These are phyloP conservation scores for Coelastrella sp. DNA, from an alignment of 139 green algal species.

Conservation along the genomic window DNA sequence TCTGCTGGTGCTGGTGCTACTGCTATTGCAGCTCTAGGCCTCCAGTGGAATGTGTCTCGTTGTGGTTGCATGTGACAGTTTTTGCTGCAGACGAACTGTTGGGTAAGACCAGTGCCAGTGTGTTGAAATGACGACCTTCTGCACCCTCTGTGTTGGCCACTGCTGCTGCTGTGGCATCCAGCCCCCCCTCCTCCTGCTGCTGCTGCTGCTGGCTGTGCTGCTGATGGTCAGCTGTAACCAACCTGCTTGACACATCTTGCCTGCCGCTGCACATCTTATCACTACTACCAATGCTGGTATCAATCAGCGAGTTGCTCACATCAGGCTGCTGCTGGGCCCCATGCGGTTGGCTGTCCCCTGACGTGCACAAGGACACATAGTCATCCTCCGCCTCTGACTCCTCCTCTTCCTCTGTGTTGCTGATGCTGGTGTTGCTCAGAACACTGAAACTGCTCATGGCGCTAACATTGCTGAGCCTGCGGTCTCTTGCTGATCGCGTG, in stretches of 20 bases:
- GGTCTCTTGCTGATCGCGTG: neutral
- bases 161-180: too few species aligned
- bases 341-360: neutral
- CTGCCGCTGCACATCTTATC: neutral
- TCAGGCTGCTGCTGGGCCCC: neutral
- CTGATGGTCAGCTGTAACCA: too few species aligned
- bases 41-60: too few species aligned
- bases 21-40: neutral
- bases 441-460: constrained; percentile 14
- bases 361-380: neutral
- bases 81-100: too few species aligned
- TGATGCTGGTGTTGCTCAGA: constrained; percentile 23
- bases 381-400: neutral
- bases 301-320: neutral
- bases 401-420: constrained; percentile 1
- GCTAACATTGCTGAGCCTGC: constrained; percentile 25
- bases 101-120: too few species aligned
- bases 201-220: too few species aligned
- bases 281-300: neutral
- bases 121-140: too few species aligned
- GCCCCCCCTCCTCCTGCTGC: too few species aligned
- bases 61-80: too few species aligned
- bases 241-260: too few species aligned
- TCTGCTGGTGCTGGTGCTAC: neutral
- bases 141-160: too few species aligned